Evolutionary conservation across 345 rosid species (phyloP).

Genomic region (Hirschfeldia incana): DNA sequence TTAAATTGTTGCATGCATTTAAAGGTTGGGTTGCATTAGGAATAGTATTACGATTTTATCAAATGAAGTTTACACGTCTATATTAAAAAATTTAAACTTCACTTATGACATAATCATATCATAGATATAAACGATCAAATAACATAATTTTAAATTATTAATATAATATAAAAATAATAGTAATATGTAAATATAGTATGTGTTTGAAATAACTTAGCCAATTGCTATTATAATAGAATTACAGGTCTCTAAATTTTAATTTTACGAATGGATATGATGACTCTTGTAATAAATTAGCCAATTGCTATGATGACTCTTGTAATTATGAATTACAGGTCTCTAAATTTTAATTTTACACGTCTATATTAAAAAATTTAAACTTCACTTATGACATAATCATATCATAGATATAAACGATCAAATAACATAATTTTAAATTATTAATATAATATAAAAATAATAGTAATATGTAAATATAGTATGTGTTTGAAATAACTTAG

Average conservation of each 20-base stretch:
- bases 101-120: not conserved
- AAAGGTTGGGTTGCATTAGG: not conserved
- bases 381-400: not conserved
- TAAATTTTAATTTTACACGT: too few relatives aligned
- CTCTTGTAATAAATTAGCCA: too few relatives aligned
- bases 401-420: not conserved
- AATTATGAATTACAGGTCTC: too few relatives aligned
- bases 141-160: not conserved
- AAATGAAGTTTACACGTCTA: not conserved
- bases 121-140: not conserved
- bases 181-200: not conserved
- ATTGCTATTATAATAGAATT: not conserved
- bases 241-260: not conserved
- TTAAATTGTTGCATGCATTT: not conserved
- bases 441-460: not conserved
- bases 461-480: not conserved
- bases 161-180: not conserved
- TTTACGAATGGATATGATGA: not conserved
- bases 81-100: not conserved
- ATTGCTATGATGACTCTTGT: too few relatives aligned
- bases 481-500: not conserved
- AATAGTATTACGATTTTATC: not conserved
- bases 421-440: not conserved
- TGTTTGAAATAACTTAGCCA: not conserved
- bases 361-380: not conserved